A percentile compares a stretch with the other conserved stretches of the same genome.
These are phyloP conservation scores for Eucalyptus curtisii DNA, from an alignment of 345 rosid genomes.

Conservation along the genomic window DNA sequence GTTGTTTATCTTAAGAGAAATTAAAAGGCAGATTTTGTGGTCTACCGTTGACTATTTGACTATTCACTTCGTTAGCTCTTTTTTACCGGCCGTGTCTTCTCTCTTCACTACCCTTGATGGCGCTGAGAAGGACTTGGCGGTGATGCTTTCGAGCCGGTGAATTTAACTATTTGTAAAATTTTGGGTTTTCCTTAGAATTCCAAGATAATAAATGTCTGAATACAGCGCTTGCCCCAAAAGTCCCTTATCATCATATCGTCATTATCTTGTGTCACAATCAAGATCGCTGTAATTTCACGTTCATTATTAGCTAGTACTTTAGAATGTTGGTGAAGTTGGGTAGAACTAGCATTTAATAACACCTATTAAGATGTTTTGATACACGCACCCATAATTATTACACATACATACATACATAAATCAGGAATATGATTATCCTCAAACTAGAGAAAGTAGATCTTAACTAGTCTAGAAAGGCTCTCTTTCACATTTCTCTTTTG, in stretches of 20 bases:
- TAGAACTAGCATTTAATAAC: background rate
- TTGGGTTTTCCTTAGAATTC: background rate
- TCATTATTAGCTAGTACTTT: background rate
- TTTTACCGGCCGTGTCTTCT: background rate
- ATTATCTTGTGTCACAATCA: background rate
- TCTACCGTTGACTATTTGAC: background rate
- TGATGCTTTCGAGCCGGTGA: background rate
- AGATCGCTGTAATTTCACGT: background rate
- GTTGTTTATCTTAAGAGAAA: background rate
- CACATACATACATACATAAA: background rate
- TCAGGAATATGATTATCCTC: background rate
- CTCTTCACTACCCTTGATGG: background rate
- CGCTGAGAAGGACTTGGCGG: background rate
- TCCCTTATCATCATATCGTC: background rate
- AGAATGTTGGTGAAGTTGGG: background rate
- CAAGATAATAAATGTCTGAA: background rate
- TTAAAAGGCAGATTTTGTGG: background rate
- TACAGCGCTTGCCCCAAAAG: background rate
- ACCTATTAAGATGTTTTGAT: background rate
- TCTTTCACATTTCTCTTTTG: background rate
- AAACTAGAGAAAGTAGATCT: background rate
- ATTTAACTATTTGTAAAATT: background rate
- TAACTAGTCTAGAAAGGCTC: background rate
- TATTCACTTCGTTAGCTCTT: background rate
- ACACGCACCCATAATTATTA: background rate